Conservation (phyloP, 257 asterid genomes). For the Anisodus acutangulus region DNA sequence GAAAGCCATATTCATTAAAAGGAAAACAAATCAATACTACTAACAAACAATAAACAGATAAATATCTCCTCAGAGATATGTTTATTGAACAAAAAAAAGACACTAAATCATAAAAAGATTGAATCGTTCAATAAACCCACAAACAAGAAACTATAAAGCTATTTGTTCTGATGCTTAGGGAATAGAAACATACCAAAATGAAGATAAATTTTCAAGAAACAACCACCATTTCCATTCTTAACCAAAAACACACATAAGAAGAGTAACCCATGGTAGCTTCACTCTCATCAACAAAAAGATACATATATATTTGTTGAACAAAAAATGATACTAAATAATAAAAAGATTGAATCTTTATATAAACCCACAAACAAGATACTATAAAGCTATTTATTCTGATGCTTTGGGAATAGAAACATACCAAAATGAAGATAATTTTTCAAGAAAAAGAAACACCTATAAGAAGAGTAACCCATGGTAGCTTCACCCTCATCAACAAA, state of each 20-base stretch:
- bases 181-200: constrained; percentile 54
- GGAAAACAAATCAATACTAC: constrained; percentile 29
- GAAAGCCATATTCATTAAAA: constrained; percentile 18
- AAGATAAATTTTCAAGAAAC: constrained; percentile 47
- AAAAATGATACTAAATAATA: constrained; percentile 27
- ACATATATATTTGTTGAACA: not conserved
- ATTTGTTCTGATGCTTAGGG: constrained; percentile 8
- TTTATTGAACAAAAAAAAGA: constrained; percentile 24
- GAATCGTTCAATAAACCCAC: constrained; percentile 37
- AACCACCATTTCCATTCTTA: constrained; percentile 44
- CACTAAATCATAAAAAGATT: constrained; percentile 32
- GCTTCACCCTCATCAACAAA: no score
- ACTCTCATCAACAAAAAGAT: no score
- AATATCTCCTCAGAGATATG: not conserved
- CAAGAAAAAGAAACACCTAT: constrained; percentile 20
- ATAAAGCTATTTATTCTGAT: not conserved
- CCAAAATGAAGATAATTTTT: constrained; percentile 57
- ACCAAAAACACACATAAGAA: no score
- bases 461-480: no score
- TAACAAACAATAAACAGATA: constrained; percentile 10
- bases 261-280: no score
- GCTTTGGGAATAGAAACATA: constrained; percentile 36
- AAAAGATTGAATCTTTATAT: constrained; percentile 39
- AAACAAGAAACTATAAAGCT: not conserved
- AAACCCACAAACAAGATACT: constrained; percentile 13